Evolutionary conservation across 768 basidiomycete genomes (phyloP).

Genomic region (Tylopilus sp.): DNA sequence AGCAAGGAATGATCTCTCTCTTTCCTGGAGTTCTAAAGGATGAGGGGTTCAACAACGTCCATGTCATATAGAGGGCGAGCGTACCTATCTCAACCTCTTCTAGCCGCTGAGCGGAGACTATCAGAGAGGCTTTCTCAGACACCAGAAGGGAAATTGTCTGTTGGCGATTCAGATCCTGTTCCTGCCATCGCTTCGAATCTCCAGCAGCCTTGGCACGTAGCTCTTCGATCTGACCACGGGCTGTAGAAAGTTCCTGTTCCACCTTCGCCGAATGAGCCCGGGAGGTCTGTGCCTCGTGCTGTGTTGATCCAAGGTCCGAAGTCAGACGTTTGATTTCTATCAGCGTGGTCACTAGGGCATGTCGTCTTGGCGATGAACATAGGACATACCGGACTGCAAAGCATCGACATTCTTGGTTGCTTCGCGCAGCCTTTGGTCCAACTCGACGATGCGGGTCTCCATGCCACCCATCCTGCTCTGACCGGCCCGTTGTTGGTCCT

Average conservation of each 20-base stretch:
- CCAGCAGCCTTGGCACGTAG: slow-evolving; percentile 12
- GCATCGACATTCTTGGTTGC: slow-evolving; percentile 6
- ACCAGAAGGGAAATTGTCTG: slow-evolving; percentile 78
- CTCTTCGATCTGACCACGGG: slow-evolving; percentile 19
- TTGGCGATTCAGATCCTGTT: slow-evolving; percentile 53
- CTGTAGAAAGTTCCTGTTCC: slow-evolving; percentile 21
- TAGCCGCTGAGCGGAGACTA: slow-evolving; percentile 54
- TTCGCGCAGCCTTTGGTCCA: slow-evolving; percentile 12
- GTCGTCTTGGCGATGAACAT: slow-evolving; percentile 21
- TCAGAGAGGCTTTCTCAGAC: slow-evolving; percentile 62
- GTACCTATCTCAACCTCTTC: slow-evolving; percentile 60
- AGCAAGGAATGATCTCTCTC: slow-evolving; percentile 38
- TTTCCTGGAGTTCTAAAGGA: slow-evolving; percentile 41
- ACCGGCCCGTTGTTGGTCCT: slow-evolving; percentile 10
- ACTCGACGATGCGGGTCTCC: slow-evolving; percentile 7
- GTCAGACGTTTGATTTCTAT: slow-evolving; percentile 20
- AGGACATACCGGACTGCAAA: slow-evolving; percentile 21
- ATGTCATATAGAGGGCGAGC: slow-evolving; percentile 14
- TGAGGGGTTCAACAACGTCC: neutral
- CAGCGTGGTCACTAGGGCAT: slow-evolving; percentile 23
- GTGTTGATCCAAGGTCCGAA: slow-evolving; percentile 16
- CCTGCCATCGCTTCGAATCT: slow-evolving; percentile 21
- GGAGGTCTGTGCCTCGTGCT: slow-evolving; percentile 9
- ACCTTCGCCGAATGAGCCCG: slow-evolving; percentile 13
- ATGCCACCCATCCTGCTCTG: slow-evolving; percentile 17